Percentiles rank a stretch among this genome's conserved stretches.
phyloP scores from a whole-genome alignment of 2,329 filamentous ascomycete genomes.

The Pezicula neosporulosa region DNA sequence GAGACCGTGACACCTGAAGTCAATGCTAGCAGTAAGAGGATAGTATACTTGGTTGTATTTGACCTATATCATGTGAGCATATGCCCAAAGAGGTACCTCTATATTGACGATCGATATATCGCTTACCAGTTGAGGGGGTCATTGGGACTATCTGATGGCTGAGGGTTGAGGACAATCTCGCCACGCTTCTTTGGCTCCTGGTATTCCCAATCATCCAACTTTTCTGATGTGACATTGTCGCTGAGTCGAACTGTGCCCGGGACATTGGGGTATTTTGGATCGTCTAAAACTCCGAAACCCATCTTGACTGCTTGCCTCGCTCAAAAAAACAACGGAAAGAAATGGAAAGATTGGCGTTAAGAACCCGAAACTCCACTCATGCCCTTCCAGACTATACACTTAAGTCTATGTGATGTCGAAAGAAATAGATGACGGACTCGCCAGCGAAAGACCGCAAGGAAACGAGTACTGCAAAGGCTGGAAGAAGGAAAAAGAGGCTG shows the following conservation, averaged over 20 bases:
- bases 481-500: conserved; percentile 5
- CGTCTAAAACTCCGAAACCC: conserved; percentile 24
- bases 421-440: conserved; percentile 16
- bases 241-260: conserved; percentile 23
- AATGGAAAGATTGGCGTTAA: conserved; percentile 7
- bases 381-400: conserved; percentile 5
- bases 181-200: neutral
- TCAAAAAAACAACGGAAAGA: conserved; percentile 5
- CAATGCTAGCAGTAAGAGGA: conserved; percentile 9
- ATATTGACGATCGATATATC: neutral
- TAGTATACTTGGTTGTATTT: conserved; percentile 10
- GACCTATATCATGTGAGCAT: conserved; percentile 6
- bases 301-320: conserved; percentile 9
- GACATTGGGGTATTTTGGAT: conserved; percentile 22
- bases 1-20: conserved; percentile 13
- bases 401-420: conserved; percentile 7
- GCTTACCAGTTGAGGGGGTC: conserved; percentile 45
- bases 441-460: conserved; percentile 18
- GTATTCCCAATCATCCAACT: conserved; percentile 1
- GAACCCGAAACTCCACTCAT: conserved; percentile 6
- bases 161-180: conserved; percentile 46
- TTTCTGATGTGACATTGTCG: conserved; percentile 10
- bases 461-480: neutral
- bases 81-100: neutral
- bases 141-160: conserved; percentile 45